Conservation (phyloP, 192 early-diverging fungal species). For the Backusella morwellensis region DNA sequence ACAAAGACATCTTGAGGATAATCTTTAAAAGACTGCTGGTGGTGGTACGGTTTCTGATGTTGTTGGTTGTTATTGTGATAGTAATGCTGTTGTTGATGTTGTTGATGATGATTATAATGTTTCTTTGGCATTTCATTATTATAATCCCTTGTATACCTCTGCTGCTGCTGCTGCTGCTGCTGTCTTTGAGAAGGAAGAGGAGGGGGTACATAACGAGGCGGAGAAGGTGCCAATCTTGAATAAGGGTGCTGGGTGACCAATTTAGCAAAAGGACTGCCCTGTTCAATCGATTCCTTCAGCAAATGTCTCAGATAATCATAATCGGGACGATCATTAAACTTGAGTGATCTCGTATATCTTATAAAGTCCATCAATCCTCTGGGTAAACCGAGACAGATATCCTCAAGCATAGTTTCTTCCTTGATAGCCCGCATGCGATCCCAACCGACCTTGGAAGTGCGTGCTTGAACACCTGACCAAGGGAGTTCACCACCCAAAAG, state of each 20-base stretch:
- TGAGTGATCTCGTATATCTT: constrained; percentile 65
- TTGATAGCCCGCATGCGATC: constrained; percentile 84
- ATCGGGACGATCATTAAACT: constrained; percentile 79
- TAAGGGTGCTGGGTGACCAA: background rate
- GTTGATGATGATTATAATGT: background rate
- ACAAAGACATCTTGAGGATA: constrained; percentile 24
- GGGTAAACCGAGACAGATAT: constrained; percentile 74
- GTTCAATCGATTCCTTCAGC: constrained; percentile 16
- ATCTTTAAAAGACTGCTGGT: background rate
- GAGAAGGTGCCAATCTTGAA: background rate
- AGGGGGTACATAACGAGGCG: background rate
- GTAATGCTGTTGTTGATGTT: background rate
- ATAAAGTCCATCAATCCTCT: constrained; percentile 69
- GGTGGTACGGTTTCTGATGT: background rate
- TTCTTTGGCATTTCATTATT: background rate
- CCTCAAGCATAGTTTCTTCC: constrained; percentile 62
- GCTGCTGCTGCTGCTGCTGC: background rate
- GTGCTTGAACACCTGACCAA: constrained; percentile 85
- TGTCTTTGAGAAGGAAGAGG: background rate
- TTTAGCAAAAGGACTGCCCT: background rate
- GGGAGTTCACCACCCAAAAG: constrained; percentile 65
- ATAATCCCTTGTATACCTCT: background rate
- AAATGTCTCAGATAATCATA: constrained; percentile 66
- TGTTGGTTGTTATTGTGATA: background rate
- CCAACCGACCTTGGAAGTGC: constrained; percentile 80